Evolutionary conservation across 2,329 filamentous ascomycete genomes (phyloP).

Genomic region (Fusarium heterosporum): DNA sequence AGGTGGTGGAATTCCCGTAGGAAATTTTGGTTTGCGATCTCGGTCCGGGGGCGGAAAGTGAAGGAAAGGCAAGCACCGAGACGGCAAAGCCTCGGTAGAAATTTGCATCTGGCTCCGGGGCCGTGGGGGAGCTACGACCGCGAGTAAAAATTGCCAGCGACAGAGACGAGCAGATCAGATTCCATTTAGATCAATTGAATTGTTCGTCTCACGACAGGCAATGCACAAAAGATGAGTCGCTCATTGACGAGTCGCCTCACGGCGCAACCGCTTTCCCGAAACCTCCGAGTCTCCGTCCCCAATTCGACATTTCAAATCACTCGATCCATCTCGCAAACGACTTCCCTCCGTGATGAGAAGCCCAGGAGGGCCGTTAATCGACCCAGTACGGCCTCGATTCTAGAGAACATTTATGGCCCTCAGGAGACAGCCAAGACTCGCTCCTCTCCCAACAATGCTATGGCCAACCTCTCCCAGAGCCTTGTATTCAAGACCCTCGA

Average conservation of each 20-base stretch:
- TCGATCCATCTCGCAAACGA: slow-evolving; percentile 57
- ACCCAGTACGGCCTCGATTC: slow-evolving; percentile 47
- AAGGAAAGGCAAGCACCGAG: slow-evolving; percentile 49
- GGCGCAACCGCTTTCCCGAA: slow-evolving; percentile 54
- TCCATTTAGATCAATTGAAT: slow-evolving; percentile 17
- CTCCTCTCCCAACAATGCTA: slow-evolving; percentile 45
- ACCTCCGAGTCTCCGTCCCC: slow-evolving; percentile 36
- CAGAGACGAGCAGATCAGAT: slow-evolving; percentile 26
- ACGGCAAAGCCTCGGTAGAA: slow-evolving; percentile 52
- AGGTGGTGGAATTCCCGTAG: slow-evolving; percentile 48
- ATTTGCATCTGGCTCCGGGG: slow-evolving; percentile 4
- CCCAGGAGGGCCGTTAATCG: slow-evolving; percentile 41
- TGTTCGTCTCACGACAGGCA: slow-evolving; percentile 32
- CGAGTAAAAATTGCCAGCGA: slow-evolving; percentile 46
- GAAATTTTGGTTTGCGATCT: slow-evolving; percentile 57
- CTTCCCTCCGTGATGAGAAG: slow-evolving; percentile 46
- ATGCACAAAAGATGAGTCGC: slow-evolving; percentile 58
- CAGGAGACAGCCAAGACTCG: slow-evolving; percentile 35
- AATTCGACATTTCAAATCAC: slow-evolving; percentile 39
- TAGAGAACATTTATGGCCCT: slow-evolving; percentile 52
- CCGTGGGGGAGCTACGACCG: slow-evolving; percentile 20
- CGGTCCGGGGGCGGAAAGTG: slow-evolving; percentile 50
- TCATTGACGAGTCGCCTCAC: slow-evolving; percentile 57
- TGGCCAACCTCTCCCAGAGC: slow-evolving; percentile 53
- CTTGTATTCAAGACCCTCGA: slow-evolving; percentile 55